Conservation (phyloP, 148 eudicot genomes). For the Hydrangea macrophylla region DNA sequence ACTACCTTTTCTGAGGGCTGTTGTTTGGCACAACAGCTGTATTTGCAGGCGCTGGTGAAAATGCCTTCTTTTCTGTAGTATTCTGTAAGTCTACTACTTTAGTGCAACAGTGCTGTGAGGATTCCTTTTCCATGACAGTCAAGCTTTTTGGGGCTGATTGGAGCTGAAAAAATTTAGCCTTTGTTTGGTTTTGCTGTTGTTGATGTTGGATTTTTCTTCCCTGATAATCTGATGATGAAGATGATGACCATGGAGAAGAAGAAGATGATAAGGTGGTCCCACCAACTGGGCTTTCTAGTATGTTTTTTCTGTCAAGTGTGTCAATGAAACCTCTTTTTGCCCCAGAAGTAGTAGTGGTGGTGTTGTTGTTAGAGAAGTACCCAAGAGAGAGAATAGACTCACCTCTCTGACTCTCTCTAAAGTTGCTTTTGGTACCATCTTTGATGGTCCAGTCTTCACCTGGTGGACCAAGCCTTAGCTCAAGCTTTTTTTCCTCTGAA, state of each 20-base stretch:
- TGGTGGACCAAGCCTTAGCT: conserved; percentile 78
- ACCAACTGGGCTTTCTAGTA: conserved; percentile 11
- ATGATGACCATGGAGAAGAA: conserved; percentile 33
- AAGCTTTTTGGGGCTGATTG: conserved; percentile 21
- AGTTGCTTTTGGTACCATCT: not conserved
- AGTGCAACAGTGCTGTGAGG: conserved; percentile 26
- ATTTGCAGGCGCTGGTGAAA: conserved; percentile 52
- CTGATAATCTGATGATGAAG: conserved; percentile 1
- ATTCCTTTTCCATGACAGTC: conserved; percentile 40
- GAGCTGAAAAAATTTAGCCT: conserved; percentile 22
- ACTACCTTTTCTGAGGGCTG: conserved; percentile 86
- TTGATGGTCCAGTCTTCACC: conserved; percentile 41
- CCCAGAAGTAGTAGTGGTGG: not conserved
- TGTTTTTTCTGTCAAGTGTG: not conserved
- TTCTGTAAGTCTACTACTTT: conserved; percentile 31
- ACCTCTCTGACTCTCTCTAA: conserved; percentile 25
- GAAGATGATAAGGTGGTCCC: conserved; percentile 16
- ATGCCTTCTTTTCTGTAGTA: conserved; percentile 49
- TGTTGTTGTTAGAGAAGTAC: conserved; percentile 13
- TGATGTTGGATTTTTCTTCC: not conserved
- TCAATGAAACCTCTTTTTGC: conserved; percentile 10
- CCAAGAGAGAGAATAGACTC: conserved; percentile 36
- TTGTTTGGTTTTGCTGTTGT: conserved; percentile 3
- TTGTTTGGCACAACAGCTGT: conserved; percentile 75
- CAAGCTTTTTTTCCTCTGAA: conserved; percentile 63